Evolutionary conservation across 2,329 filamentous ascomycete species (phyloP), one percentile per base, ranked within the genome.

Genomic region (Neopestalotiopsis sp.): DNA sequence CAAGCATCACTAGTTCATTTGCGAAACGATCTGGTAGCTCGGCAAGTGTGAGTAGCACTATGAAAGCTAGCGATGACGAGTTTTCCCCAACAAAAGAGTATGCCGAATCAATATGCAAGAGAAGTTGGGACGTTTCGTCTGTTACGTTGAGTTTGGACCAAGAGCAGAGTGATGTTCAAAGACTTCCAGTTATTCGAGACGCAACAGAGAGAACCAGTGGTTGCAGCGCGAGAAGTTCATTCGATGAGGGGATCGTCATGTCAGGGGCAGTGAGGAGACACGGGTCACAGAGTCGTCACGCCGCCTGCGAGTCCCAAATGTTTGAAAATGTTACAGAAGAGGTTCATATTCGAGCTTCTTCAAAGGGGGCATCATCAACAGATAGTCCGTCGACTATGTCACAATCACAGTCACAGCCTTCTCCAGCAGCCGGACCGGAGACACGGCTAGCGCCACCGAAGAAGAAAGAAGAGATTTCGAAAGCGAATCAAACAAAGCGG

Each of bases 1-100:
- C 92, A 63, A 94, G 91, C 78, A 92, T 96, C 72, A 88, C 92
- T 14, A 91, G 88, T 73, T 92, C 92, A 62, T 95, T 97, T 76
- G 88, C 89, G 49, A 92, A 91, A 73, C 89, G 92, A 68, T 92
- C 92, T 1, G 85, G 84, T 53, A 93, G 91, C 72, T 74, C 85
- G 61, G 80, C 81, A 17, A 82, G 78, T 67, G 72, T 82, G 42
- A 70, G 73, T 66, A 79, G 73, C 67, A 79, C 74, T 12, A 34
- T n/a, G 34, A 75, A 73, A 65, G 70, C 73, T 38, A 78, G 77
- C 34, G 80, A 81, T 13, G 77, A 76, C 10, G 74, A 75, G 49
- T 53, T 70, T 13, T 66, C 71, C 38, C 70, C 74, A 38, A 69
- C 71, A 42, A 72, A 74, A n/a, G 68, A 64, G 20, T 73, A 74